Evolutionary conservation across 179 eudicot genomes (phyloP), one percentile per base, ranked within the genome.

Genomic region (Beta lomatogona): DNA sequence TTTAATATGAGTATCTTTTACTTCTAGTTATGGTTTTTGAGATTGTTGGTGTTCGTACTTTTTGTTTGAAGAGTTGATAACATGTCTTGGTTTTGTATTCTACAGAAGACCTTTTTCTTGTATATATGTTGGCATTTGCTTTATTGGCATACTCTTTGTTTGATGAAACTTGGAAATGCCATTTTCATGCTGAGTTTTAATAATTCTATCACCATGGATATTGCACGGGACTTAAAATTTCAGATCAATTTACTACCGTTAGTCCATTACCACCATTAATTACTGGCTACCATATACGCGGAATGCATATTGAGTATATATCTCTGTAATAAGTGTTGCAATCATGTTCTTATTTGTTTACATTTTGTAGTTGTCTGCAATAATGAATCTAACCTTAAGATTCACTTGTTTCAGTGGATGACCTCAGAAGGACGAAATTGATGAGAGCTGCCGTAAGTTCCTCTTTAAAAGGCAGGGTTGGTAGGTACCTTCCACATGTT

Each of bases 341-440:
- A 66, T 11, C 48, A 4, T 80, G 79, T 54, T 75, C 13, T 28
- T 45, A 45, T 18, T 36, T 53, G 3, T 1, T 19, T 55, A 44
- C 79, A 58, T 14, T 6, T 18, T 67, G 18, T 60, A 64, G 78
- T 55, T 81, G 28, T 54, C 31, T 70, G 48, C 46, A 73, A 57
- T 36, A 4, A 45, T 66, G 53, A 21, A 63, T 41, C 53, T 44
- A 75, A 50, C 46, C 2, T 44, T 25, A 1, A 28, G 13, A n/a
- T 76, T 48, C 14, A 45, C 45, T 58, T 80, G 59, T 54, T 18
- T 65, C 79, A 81, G 83, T 44, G 66, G 46, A 74, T 68, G 61
- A 53, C 21, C 28, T 14, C 55, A 10, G 61, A 19, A 58, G 25
- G 41, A 3, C 44, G 3, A 44, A 64, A 18, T 55, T 28, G 76